phyloP scores from a whole-genome alignment of 495 filamentous ascomycete species.

The Neurospora cerealis region DNA sequence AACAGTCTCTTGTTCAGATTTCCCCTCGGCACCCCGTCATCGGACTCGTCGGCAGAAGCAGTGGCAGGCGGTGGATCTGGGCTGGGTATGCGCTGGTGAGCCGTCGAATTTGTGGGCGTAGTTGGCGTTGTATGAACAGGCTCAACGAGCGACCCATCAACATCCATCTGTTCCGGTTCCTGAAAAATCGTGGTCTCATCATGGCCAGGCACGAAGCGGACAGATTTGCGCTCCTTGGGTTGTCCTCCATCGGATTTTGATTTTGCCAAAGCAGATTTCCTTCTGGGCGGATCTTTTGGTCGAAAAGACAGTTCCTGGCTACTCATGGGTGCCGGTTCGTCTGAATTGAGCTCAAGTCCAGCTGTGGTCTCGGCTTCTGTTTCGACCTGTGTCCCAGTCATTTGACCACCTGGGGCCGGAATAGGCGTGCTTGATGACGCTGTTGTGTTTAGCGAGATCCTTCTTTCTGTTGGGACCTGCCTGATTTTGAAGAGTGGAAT shows the following conservation, averaged over 20 bases:
- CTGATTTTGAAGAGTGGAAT: slow-evolving; percentile 6
- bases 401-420: neutral
- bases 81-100: slow-evolving; percentile 2
- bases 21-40: slow-evolving; percentile 8
- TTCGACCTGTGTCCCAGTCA: neutral
- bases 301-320: neutral
- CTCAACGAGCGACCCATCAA: slow-evolving; percentile 1
- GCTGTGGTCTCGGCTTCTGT: neutral
- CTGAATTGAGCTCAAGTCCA: neutral
- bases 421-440: neutral
- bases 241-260: neutral
- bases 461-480: neutral
- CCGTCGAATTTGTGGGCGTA: neutral
- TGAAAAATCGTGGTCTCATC: slow-evolving; percentile 8
- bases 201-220: slow-evolving; percentile 26
- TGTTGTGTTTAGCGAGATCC: neutral
- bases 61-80: slow-evolving; percentile 13
- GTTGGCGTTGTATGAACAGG: neutral
- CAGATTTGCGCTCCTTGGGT: slow-evolving; percentile 27
- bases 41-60: neutral
- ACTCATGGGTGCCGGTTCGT: neutral
- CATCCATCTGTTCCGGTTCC: slow-evolving; percentile 19
- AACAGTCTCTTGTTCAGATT: slow-evolving; percentile 17
- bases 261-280: neutral
- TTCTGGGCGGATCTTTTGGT: neutral